A percentile compares a stretch with the other conserved stretches of the same genome.
phyloP scores from a whole-genome alignment of 306 rosid species.

The Quercus glauca region DNA sequence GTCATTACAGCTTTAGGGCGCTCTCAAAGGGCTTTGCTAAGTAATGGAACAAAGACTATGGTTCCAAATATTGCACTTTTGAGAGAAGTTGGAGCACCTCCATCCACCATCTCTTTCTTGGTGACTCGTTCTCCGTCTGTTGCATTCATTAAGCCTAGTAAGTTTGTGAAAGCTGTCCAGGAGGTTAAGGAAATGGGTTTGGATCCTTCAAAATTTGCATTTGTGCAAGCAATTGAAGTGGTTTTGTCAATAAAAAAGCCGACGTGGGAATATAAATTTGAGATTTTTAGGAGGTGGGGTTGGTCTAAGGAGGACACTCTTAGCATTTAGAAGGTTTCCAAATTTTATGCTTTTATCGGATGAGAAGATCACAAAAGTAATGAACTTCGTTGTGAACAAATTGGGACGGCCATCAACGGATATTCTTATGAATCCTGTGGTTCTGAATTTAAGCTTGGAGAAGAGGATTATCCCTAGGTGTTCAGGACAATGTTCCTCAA shows the following conservation, averaged over 20 bases:
- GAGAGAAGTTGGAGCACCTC: slow-evolving; percentile 32
- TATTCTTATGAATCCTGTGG: slow-evolving; percentile 7
- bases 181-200: slow-evolving; percentile 26
- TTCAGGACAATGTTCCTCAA: slow-evolving; percentile 8
- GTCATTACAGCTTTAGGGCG: background rate
- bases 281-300: slow-evolving; percentile 27
- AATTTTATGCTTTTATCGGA: slow-evolving; percentile 16
- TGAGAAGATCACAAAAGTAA: slow-evolving; percentile 5
- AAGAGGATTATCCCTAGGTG: slow-evolving; percentile 39
- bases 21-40: background rate
- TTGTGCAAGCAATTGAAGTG: slow-evolving; percentile 24
- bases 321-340: slow-evolving; percentile 32
- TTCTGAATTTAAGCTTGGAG: slow-evolving; percentile 28
- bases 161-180: slow-evolving; percentile 19
- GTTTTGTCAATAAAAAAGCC: background rate
- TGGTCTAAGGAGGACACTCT: slow-evolving; percentile 22
- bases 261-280: slow-evolving; percentile 17
- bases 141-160: background rate
- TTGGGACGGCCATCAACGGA: slow-evolving; percentile 19
- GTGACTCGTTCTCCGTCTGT: background rate
- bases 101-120: background rate
- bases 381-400: slow-evolving; percentile 27
- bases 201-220: slow-evolving; percentile 8
- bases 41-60: background rate
- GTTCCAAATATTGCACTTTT: slow-evolving; percentile 26